A percentile compares a stretch with the other conserved stretches of the same genome.
Evolutionary conservation across 2,329 filamentous ascomycete genomes (phyloP).

Genomic region (Lomentospora prolificans): DNA sequence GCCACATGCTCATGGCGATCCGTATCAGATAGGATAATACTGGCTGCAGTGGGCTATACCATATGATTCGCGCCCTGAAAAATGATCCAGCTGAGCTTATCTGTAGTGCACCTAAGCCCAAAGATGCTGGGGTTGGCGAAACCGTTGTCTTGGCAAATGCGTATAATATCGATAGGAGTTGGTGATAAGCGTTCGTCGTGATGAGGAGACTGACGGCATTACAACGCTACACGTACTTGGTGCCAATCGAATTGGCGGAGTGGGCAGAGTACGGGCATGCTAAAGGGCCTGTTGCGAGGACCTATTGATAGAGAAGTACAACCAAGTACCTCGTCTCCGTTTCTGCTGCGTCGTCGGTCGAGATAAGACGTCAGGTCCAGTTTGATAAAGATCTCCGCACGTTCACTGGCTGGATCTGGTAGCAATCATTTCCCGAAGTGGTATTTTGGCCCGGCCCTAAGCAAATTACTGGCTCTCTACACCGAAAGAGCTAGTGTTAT

Average conservation of each 20-base stretch:
- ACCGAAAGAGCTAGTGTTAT: no score
- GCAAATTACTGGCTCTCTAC: no score
- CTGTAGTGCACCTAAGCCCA: neutral
- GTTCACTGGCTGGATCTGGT: neutral
- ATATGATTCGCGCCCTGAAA: no score
- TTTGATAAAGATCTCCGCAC: neutral
- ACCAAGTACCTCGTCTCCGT: no score
- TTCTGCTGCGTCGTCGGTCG: no score
- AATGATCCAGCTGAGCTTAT: neutral
- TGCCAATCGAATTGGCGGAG: neutral
- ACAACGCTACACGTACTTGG: neutral
- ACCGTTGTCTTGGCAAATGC: neutral
- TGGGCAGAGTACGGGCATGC: neutral
- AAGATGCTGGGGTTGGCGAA: neutral
- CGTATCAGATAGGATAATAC: no score
- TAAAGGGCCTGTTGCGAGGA: no score
- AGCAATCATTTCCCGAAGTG: neutral
- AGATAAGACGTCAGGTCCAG: neutral
- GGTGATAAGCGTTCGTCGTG: neutral
- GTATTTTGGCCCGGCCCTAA: no score
- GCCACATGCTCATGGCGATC: no score
- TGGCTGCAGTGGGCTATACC: no score
- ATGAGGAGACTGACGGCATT: neutral
- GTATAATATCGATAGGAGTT: neutral
- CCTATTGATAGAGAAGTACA: no score